phyloP scores from a whole-genome alignment of 148 eudicot genomes.

The Chenopodium quinoa region DNA sequence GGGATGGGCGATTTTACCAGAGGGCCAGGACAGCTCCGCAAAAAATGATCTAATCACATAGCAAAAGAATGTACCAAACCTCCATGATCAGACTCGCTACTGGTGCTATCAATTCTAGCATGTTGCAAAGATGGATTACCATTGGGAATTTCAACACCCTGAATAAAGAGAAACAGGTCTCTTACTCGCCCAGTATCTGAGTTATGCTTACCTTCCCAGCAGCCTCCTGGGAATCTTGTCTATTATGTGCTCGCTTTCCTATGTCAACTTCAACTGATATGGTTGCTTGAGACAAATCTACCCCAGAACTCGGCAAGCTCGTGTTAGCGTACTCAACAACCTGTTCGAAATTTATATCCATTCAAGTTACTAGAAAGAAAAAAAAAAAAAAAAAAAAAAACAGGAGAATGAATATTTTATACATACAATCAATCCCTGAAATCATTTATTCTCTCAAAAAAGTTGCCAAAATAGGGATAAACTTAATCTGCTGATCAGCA shows the following conservation, averaged over 20 bases:
- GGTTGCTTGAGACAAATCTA: constrained; percentile 85
- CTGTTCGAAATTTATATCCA: constrained; percentile 38
- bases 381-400: too few species aligned
- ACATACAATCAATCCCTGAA: background rate
- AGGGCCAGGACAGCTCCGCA: constrained; percentile 19
- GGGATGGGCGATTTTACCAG: constrained; percentile 23
- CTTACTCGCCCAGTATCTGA: background rate
- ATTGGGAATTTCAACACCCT: constrained; percentile 44
- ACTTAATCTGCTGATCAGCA: background rate
- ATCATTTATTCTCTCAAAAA: background rate
- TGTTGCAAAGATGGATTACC: constrained; percentile 28
- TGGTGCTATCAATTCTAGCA: constrained; percentile 37
- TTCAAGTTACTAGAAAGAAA: background rate
- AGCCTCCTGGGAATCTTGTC: constrained; percentile 33
- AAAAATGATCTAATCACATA: constrained; percentile 50
- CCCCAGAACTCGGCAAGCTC: constrained; percentile 86
- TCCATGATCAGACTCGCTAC: constrained; percentile 44
- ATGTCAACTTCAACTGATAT: constrained; percentile 87
- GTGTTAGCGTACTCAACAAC: constrained; percentile 68
- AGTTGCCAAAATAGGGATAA: background rate
- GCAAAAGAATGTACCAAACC: constrained; percentile 30
- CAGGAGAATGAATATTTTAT: background rate
- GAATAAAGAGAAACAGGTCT: background rate
- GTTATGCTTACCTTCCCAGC: constrained; percentile 44
- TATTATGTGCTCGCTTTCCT: constrained; percentile 63